Percentiles rank a stretch among this genome's conserved stretches.
These are phyloP conservation scores for Debaryomyces psychrophilus DNA, from an alignment of 1,139 yeast species.

Conservation along the genomic window DNA sequence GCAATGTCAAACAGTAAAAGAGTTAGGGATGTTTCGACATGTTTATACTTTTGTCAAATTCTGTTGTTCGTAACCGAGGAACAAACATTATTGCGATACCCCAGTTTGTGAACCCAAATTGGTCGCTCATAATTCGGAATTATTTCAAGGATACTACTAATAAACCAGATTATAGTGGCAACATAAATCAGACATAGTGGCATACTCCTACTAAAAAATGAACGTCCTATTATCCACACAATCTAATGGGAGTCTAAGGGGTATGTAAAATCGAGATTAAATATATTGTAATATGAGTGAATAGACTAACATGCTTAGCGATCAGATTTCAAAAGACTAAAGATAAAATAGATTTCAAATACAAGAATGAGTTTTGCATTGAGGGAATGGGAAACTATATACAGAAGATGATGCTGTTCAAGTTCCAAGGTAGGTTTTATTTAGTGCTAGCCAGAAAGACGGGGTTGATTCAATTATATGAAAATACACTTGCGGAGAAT, in stretches of 20 bases:
- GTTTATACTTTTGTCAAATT: background rate
- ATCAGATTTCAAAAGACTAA: constrained; percentile 17
- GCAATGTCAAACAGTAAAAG: background rate
- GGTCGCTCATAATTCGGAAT: background rate
- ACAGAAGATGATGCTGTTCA: constrained; percentile 25
- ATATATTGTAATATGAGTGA: background rate
- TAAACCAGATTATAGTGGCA: background rate
- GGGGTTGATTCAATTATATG: constrained; percentile 39
- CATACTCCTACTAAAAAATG: constrained; percentile 16
- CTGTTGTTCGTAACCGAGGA: constrained; percentile 3
- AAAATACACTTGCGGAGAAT: constrained; percentile 13
- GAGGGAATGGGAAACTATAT: constrained; percentile 23
- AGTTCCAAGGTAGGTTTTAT: constrained; percentile 24
- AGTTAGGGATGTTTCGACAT: background rate
- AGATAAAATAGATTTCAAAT: constrained; percentile 16
- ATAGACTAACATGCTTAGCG: constrained; percentile 18
- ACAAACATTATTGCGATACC: constrained; percentile 2
- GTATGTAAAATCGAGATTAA: constrained; percentile 20
- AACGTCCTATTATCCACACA: constrained; percentile 26
- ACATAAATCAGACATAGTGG: background rate
- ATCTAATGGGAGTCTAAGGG: constrained; percentile 25
- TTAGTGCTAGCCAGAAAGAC: constrained; percentile 31
- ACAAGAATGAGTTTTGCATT: constrained; percentile 24
- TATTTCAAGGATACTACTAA: background rate
- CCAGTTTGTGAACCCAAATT: constrained; percentile 5